Base-by-base conservation (phyloP, 2,329 filamentous ascomycete genomes). In the Pestalotiopsis sp. region DNA sequence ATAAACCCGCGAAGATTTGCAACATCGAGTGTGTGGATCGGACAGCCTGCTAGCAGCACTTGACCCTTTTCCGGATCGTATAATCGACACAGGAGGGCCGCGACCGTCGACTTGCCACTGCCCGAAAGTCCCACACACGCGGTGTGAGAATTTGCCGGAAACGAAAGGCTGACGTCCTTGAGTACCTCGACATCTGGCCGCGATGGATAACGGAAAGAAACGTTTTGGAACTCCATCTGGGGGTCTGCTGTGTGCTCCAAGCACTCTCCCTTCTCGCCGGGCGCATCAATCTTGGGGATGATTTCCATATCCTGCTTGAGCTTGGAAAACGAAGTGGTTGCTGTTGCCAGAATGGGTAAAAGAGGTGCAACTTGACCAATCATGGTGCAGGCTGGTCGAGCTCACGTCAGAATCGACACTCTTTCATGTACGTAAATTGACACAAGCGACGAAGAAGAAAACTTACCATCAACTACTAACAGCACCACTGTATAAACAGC, bases 311-410 rank as follows among this genome's bases (percentile, higher is more conserved):
- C 89, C 41, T 84, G 80, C 14, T 82, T 82, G 5, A 93, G 79
- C 64, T 89, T 88, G 67, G 85, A 79, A 72, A 87, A 92, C 0
- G 90, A 79, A 1, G 87, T 83, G 2, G 87, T 83, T 0, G 89
- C 89, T 39, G 85, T 82, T 1, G 86, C 86, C 39, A 92, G 86
- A 12, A 90, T 85, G 14, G 89, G 88, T 14, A 92, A 79, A 63
- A 91, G 85, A 0, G 90, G 90, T 0, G 88, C 89, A 64, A 91
- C 87, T 65, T 86, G 85, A 38, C 89, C 88, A 27, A 92, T 82
- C 41, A 91, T 84, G 63, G 92, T 87, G 9, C 88, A 89, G 6
- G 31, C 38, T 63, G 60, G 9, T 36, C 6, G 31, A 88, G 82
- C 83, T 52, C 58, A 17, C 45, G 11, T 36, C 17, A 69, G 77